phyloP scores from a whole-genome alignment of 2,329 filamentous ascomycete genomes.

The Sporothrix inflata region DNA sequence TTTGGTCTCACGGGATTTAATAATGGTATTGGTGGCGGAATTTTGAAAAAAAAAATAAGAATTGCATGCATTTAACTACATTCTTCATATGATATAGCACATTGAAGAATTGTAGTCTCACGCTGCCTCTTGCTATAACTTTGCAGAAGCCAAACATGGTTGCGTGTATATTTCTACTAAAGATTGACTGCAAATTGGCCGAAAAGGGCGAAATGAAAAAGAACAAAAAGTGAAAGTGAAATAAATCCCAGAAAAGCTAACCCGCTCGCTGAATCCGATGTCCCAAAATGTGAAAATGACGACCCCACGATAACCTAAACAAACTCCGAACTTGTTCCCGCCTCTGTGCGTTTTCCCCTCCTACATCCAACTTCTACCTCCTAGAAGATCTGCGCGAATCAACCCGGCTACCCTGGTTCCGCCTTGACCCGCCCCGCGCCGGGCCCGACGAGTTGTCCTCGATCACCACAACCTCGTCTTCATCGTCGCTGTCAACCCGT shows the following conservation, averaged over 20 bases:
- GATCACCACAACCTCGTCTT: constrained; percentile 29
- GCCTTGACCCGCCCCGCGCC: not conserved
- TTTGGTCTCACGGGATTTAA: not conserved
- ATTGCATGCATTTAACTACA: not conserved
- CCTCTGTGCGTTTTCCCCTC: too few species aligned
- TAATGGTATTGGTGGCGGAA: not conserved
- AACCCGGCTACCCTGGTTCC: not conserved
- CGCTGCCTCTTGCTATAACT: not conserved
- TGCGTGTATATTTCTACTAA: not conserved
- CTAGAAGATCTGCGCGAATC: not conserved
- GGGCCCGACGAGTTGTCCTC: constrained; percentile 23
- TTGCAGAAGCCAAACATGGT: not conserved
- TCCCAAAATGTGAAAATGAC: not conserved
- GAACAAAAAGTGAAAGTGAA: not conserved
- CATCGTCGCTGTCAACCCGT: constrained; percentile 2
- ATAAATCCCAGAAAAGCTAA: not conserved
- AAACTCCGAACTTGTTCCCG: not conserved
- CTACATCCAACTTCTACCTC: not conserved
- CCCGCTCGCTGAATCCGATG: not conserved
- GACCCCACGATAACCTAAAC: not conserved
- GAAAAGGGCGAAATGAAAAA: not conserved
- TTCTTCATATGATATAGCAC: too few species aligned
- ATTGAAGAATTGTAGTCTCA: too few species aligned
- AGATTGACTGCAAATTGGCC: not conserved
- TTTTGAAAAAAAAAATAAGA: not conserved